Conservation (phyloP, 2,329 filamentous ascomycete genomes). For the Remersonia thermophila region DNA sequence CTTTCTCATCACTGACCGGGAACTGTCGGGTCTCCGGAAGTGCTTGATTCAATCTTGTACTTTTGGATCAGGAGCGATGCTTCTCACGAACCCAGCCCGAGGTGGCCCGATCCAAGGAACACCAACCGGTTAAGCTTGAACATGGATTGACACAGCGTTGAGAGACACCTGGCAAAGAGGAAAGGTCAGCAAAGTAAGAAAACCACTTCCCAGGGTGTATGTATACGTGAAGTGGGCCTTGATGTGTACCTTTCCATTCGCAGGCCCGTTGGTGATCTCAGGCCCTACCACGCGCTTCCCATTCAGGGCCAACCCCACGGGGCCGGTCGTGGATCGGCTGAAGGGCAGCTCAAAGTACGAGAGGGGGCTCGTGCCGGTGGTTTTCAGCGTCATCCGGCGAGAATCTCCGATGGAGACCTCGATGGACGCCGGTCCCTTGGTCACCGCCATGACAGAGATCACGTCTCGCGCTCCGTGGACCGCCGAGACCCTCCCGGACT, state of each 20-base stretch:
- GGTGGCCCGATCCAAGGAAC: too few species aligned
- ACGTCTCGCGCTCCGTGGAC: slow-evolving; percentile 28
- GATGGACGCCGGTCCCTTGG: slow-evolving; percentile 22
- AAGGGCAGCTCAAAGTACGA: slow-evolving; percentile 28
- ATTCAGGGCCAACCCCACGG: slow-evolving; percentile 27
- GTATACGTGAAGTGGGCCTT: too few species aligned
- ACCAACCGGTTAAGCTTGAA: too few species aligned
- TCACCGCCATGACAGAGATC: slow-evolving; percentile 31
- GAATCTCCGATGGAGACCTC: slow-evolving; percentile 26
- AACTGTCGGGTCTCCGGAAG: too few species aligned
- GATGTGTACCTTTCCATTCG: slow-evolving; percentile 7
- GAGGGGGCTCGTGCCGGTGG: slow-evolving; percentile 20
- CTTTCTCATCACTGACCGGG: too few species aligned
- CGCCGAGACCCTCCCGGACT: slow-evolving; percentile 23
- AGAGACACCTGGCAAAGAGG: slow-evolving; percentile 20
- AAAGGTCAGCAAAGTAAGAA: too few species aligned
- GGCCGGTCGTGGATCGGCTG: slow-evolving; percentile 24
- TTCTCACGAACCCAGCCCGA: too few species aligned
- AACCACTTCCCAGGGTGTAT: too few species aligned
- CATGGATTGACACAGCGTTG: slow-evolving; percentile 24
- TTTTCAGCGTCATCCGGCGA: slow-evolving; percentile 20
- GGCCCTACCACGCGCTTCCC: slow-evolving; percentile 26
- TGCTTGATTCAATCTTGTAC: too few species aligned
- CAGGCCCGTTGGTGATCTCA: slow-evolving; percentile 23
- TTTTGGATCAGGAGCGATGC: too few species aligned